These are phyloP conservation scores for Phylloporus sp. DNA, from an alignment of 768 basidiomycete species.

Conservation along the genomic window DNA sequence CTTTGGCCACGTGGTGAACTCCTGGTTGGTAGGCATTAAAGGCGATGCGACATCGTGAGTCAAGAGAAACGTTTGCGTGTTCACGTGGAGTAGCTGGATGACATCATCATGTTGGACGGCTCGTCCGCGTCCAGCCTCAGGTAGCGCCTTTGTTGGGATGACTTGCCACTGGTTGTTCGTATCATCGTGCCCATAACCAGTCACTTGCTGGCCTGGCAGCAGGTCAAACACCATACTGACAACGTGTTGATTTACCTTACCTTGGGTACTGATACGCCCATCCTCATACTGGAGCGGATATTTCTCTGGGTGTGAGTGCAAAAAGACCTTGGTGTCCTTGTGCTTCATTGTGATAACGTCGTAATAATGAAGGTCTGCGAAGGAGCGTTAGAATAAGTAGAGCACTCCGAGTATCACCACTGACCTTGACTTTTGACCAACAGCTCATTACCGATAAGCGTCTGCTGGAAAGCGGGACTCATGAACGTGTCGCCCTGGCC, in stretches of 20 bases:
- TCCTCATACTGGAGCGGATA: constrained; percentile 96
- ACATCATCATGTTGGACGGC: constrained; percentile 88
- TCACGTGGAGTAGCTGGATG: constrained; percentile 84
- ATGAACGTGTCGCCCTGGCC: constrained; percentile 96
- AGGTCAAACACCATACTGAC: neutral
- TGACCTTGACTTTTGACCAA: constrained; percentile 87
- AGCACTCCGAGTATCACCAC: constrained; percentile 11
- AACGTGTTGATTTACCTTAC: constrained; percentile 30
- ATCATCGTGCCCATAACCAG: constrained; percentile 92
- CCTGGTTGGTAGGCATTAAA: constrained; percentile 96
- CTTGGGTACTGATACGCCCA: constrained; percentile 92
- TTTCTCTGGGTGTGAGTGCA: constrained; percentile 88
- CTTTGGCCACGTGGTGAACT: constrained; percentile 90
- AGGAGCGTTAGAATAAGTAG: neutral
- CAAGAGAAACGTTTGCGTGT: constrained; percentile 76
- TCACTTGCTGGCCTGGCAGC: constrained; percentile 83
- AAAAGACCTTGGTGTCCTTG: constrained; percentile 87
- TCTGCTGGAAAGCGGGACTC: constrained; percentile 98
- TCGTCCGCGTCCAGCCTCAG: constrained; percentile 89
- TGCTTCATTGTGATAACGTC: constrained; percentile 86
- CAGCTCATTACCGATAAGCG: constrained; percentile 86
- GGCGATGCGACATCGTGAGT: constrained; percentile 98
- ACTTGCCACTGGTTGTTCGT: constrained; percentile 96
- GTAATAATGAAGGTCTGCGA: constrained; percentile 85
- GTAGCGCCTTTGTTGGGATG: constrained; percentile 91